phyloP scores from a whole-genome alignment of 306 rosid species.

The Herpetospermum pedunculosum region DNA sequence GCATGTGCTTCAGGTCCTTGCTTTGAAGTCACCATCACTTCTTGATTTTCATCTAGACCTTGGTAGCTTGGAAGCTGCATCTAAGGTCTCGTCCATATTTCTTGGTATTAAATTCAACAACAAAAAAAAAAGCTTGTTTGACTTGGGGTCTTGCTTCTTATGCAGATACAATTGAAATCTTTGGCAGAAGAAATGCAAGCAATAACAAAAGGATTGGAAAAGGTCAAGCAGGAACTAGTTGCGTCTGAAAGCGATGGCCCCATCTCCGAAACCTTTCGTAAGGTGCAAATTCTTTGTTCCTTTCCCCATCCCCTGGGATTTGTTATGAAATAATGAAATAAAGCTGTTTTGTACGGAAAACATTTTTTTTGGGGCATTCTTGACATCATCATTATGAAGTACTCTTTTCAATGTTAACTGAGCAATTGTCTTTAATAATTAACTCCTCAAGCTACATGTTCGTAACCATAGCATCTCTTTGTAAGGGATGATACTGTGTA shows the following conservation, averaged over 20 bases:
- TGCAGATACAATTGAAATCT: constrained; percentile 96
- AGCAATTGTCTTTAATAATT: neutral
- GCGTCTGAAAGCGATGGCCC: constrained; percentile 92
- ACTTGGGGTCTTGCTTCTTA: constrained; percentile 15
- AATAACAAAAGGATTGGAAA: constrained; percentile 76
- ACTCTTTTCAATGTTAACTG: neutral
- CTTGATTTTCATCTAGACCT: constrained; percentile 84
- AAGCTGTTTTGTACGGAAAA: neutral
- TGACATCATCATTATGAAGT: neutral
- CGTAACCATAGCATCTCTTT: neutral
- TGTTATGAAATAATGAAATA: neutral
- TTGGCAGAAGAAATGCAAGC: constrained; percentile 99
- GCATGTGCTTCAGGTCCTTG: constrained; percentile 48
- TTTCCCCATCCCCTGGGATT: neutral
- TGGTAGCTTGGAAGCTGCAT: constrained; percentile 64
- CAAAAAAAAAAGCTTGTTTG: neutral
- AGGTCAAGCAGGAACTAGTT: constrained; percentile 77
- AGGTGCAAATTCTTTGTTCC: constrained; percentile 35
- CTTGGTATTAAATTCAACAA: constrained; percentile 3
- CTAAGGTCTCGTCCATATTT: constrained; percentile 58
- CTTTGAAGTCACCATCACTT: constrained; percentile 69
- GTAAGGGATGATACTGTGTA: neutral
- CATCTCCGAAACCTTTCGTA: constrained; percentile 59
- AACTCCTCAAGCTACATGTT: neutral
- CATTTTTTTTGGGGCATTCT: neutral